Evolutionary conservation across 768 basidiomycete species (phyloP).

Genomic region (Naganishia kalamii): DNA sequence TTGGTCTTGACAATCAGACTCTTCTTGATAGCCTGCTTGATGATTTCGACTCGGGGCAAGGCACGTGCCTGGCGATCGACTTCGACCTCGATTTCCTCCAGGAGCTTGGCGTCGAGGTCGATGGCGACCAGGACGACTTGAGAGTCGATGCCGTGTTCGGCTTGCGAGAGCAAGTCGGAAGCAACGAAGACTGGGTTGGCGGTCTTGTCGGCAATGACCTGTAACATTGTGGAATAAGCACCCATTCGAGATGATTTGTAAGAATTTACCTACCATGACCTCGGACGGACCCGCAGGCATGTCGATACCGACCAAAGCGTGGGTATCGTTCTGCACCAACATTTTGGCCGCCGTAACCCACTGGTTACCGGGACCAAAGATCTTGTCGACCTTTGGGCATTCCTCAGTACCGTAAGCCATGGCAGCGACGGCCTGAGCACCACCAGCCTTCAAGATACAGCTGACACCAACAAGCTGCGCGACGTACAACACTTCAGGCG

Average conservation of each 20-base stretch:
- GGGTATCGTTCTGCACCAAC: constrained; percentile 97
- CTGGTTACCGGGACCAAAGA: constrained; percentile 98
- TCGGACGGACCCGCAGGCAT: constrained; percentile 99
- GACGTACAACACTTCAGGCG: constrained; percentile 95
- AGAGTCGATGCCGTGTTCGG: constrained; percentile 95
- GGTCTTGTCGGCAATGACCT: constrained; percentile 91
- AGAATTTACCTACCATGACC: constrained; percentile 66
- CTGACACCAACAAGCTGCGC: constrained; percentile 85
- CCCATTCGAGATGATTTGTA: not conserved
- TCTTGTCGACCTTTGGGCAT: constrained; percentile 97
- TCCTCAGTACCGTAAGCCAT: constrained; percentile 93
- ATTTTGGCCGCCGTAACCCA: constrained; percentile 99
- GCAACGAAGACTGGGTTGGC: constrained; percentile 85
- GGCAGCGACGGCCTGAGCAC: constrained; percentile 91
- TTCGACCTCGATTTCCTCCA: constrained; percentile 72
- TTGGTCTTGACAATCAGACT: constrained; percentile 75
- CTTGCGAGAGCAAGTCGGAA: constrained; percentile 93
- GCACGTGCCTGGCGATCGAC: constrained; percentile 80
- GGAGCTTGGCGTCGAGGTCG: constrained; percentile 55
- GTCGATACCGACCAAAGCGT: constrained; percentile 91
- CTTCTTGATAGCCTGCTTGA: constrained; percentile 79
- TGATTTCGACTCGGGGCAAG: constrained; percentile 79
- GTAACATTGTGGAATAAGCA: not conserved
- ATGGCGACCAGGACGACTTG: constrained; percentile 91
- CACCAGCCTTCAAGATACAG: constrained; percentile 86